Conservation (phyloP, 2,329 filamentous ascomycete genomes). For the Clarireedia sp. region DNA sequence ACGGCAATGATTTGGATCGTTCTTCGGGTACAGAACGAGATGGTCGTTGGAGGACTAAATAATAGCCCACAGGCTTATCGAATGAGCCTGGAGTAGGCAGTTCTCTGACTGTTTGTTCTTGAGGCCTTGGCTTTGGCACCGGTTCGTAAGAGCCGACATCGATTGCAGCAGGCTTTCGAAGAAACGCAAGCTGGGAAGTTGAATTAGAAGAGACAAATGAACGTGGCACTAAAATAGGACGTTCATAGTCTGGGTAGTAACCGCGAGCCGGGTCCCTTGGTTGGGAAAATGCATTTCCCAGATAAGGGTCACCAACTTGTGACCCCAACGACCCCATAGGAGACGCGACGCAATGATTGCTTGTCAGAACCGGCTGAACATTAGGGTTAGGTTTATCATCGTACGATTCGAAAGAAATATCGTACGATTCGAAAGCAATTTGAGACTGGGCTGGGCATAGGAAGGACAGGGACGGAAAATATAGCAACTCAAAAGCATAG, state of each 20-base stretch:
- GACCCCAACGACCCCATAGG: no score
- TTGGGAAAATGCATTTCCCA: neutral
- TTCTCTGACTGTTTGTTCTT: neutral
- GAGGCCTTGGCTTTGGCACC: neutral
- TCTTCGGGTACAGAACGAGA: neutral
- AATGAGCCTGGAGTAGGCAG: neutral
- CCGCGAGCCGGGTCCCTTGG: neutral
- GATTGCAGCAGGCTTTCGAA: neutral
- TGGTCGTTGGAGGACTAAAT: neutral
- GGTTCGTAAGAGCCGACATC: neutral
- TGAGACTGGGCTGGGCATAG: no score
- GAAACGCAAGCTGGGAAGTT: neutral
- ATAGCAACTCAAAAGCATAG: neutral
- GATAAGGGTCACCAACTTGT: neutral
- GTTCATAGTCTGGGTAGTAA: neutral
- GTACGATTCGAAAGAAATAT: no score
- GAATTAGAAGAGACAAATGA: neutral
- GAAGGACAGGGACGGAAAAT: no score
- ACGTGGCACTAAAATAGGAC: neutral
- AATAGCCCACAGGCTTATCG: neutral
- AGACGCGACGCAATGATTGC: no score
- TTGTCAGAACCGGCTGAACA: no score
- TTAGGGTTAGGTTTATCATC: no score
- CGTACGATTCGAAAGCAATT: no score
- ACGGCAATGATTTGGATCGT: neutral